A percentile compares a stretch with the other conserved stretches of the same genome.
Conservation (phyloP, 192 early-diverging fungal genomes). For the Phycomyces blakesleeanus region DNA sequence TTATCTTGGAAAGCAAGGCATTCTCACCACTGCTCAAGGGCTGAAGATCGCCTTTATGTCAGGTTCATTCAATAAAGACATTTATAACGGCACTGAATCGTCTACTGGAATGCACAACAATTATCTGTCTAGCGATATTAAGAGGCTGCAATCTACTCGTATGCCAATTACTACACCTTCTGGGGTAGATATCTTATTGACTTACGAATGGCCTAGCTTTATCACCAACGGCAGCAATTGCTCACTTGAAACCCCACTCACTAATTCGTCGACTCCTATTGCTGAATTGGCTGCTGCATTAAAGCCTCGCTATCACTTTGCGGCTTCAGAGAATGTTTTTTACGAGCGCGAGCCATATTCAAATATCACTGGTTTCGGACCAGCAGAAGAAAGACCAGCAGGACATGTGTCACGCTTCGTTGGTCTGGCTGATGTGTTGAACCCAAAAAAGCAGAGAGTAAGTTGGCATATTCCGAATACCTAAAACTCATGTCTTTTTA, state of each 20-base stretch:
- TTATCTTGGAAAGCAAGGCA: constrained; percentile 60
- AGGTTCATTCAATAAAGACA: constrained; percentile 36
- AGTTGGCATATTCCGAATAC: constrained; percentile 7
- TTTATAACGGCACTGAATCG: constrained; percentile 20
- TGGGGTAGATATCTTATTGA: constrained; percentile 77
- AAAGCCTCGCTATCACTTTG: constrained; percentile 90
- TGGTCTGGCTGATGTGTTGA: constrained; percentile 66
- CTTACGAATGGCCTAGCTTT: constrained; percentile 76
- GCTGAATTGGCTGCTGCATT: constrained; percentile 43
- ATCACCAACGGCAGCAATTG: constrained; percentile 31
- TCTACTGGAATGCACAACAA: constrained; percentile 11
- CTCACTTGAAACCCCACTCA: neutral
- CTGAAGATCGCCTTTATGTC: constrained; percentile 61
- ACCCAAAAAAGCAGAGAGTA: constrained; percentile 63
- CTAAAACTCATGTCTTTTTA: neutral
- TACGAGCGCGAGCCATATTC: constrained; percentile 84
- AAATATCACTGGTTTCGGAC: constrained; percentile 43
- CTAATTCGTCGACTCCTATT: constrained; percentile 20
- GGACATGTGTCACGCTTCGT: constrained; percentile 79
- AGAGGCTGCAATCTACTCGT: constrained; percentile 26
- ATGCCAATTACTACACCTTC: constrained; percentile 35
- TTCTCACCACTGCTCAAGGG: constrained; percentile 55
- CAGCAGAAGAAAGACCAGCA: constrained; percentile 24
- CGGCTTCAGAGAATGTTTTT: constrained; percentile 60
- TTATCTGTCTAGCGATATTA: constrained; percentile 34